These are phyloP conservation scores for Mimosa pudica DNA, from an alignment of 306 rosid species.

Conservation along the genomic window DNA sequence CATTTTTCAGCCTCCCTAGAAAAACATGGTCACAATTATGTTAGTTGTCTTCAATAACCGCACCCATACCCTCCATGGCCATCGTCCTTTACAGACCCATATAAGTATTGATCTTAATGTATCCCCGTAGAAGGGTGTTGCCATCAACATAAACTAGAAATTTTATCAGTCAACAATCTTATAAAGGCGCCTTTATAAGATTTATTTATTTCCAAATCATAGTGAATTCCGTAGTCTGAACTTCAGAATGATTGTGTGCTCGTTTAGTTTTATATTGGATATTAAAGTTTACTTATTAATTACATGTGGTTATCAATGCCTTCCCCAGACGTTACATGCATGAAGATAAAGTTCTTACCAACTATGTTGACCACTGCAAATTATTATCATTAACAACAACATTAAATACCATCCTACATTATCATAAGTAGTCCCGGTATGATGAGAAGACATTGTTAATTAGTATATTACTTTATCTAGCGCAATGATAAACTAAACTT, in stretches of 20 bases:
- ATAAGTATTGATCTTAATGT: not conserved
- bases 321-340: not conserved
- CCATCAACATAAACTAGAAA: not conserved
- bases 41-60: not conserved
- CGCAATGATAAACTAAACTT: not conserved
- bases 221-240: not conserved
- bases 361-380: not conserved
- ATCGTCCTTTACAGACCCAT: not conserved
- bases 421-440: not conserved
- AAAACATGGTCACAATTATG: not conserved
- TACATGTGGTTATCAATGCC: not conserved
- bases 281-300: not conserved
- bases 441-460: not conserved
- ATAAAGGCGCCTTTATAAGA: too few relatives aligned
- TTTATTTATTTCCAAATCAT: too few relatives aligned
- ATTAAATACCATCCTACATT: not conserved
- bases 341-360: not conserved
- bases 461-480: not conserved
- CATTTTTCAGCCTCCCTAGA: not conserved
- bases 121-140: not conserved
- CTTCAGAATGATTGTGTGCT: not conserved
- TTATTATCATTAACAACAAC: not conserved
- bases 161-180: too few relatives aligned
- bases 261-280: not conserved
- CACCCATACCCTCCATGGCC: not conserved